A percentile compares a stretch with the other conserved stretches of the same genome.
Evolutionary conservation across 179 eudicot species (phyloP).

Genomic region (Amaranthus tricolor): DNA sequence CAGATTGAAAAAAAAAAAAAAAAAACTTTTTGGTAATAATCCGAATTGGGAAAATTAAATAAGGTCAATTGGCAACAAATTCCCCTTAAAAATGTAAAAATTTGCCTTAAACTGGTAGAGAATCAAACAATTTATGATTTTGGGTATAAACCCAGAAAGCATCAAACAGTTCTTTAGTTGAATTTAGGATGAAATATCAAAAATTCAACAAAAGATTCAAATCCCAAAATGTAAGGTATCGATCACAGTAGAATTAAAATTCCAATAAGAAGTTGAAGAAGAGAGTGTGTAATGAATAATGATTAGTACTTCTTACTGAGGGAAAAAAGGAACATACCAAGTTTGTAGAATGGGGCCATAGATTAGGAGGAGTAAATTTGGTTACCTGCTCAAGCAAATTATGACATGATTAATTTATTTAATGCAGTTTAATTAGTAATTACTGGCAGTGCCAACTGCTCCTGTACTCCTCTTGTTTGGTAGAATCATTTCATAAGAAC

Average conservation of each 20-base stretch:
- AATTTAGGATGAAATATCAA: conserved; percentile 28
- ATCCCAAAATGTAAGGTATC: conserved; percentile 28
- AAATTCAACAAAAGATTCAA: conserved; percentile 38
- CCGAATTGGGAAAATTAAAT: conserved; percentile 34
- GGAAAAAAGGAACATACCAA: conserved; percentile 2
- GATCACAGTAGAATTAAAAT: conserved; percentile 11
- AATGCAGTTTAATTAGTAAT: conserved; percentile 42
- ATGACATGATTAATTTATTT: conserved; percentile 45
- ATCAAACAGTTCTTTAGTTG: conserved; percentile 34
- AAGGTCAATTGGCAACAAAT: conserved; percentile 42
- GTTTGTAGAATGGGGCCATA: conserved; percentile 1
- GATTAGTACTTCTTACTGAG: conserved; percentile 4
- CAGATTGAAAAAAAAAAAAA: neutral
- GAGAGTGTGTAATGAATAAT: conserved; percentile 19
- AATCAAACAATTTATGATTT: conserved; percentile 24
- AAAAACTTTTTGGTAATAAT: conserved; percentile 9
- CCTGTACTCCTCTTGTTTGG: conserved; percentile 33
- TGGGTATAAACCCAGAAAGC: conserved; percentile 28
- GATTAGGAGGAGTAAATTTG: conserved; percentile 26
- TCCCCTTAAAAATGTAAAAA: conserved; percentile 23
- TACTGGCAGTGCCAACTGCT: conserved; percentile 52
- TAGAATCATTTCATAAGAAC: conserved; percentile 38
- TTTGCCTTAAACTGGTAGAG: conserved; percentile 9
- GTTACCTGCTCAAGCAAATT: conserved; percentile 58
- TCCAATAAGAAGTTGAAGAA: neutral